Evolutionary conservation across 768 basidiomycete genomes (phyloP), one percentile per base, ranked within the genome.

Genomic region (Tulasnella calospora): DNA sequence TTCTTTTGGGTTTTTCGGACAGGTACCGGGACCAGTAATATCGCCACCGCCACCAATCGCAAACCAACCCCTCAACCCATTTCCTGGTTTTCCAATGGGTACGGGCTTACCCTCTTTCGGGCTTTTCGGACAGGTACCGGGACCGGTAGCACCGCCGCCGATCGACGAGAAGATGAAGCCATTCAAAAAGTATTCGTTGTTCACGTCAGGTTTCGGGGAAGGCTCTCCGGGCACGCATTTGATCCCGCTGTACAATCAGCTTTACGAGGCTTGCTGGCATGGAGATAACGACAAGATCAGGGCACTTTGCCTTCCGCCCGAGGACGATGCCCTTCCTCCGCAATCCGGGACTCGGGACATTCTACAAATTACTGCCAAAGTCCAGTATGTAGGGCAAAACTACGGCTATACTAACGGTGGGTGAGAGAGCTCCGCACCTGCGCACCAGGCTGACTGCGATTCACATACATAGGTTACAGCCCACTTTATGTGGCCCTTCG

Each of bases 231-330:
- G 87, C 7, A 74, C 82, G 27, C 84, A 85, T 80, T 80, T 86
- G 67, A 82, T 82, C 30, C 77, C 82, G 21, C 79, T 82, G 2
- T 91, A 90, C 80, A 87, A 90, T 73, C 87, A 89, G 79, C 85
- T 91, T 0, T 90, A 85, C 80, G 88, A 89, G 80, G 90, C 90
- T 3, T 89, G 88, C 81, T 88, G 85, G 81, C 80, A 81, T 5
- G 90, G 90, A 3, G 86, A 90, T 81, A 87, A 88, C 74, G 86
- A 84, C 30, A 86, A 84, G 77, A 85, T 92, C 41, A 84, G 88
- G 80, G 82, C 86, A 35, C 83, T 91, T 10, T 92, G 90, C 82
- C 82, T 90, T 21, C 89, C 89, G 0, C 81, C 85, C 7, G 82
- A 84, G 38, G 81, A 72, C 8, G 81, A 83, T n/a, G 71, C 80